Percentiles rank a stretch among this genome's conserved stretches.
These are phyloP conservation scores for Ambrosia trifida DNA, from an alignment of 129 eudicot species.

Conservation along the genomic window DNA sequence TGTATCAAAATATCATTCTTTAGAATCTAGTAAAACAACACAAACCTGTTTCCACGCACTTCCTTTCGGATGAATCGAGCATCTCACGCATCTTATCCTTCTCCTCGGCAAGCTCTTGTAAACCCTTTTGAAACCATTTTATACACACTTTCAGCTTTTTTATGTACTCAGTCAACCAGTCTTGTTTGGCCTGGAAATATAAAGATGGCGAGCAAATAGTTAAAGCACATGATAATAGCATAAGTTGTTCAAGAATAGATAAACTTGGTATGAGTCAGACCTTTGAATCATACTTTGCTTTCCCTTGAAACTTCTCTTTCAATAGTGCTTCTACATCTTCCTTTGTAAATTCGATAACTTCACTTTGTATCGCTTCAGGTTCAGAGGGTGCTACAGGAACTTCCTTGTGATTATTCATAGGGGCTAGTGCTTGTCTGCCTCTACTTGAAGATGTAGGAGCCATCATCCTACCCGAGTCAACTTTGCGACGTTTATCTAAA, in stretches of 20 bases:
- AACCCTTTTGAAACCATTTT: constrained; percentile 53
- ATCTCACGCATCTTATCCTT: constrained; percentile 38
- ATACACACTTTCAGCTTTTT: constrained; percentile 52
- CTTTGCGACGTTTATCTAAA: constrained; percentile 33
- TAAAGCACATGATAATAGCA: constrained; percentile 10
- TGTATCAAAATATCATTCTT: not conserved
- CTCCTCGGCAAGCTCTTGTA: constrained; percentile 42
- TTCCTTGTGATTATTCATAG: constrained; percentile 35
- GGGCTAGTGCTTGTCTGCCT: constrained; percentile 45
- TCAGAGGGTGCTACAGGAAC: constrained; percentile 34
- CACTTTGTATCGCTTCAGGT: constrained; percentile 40
- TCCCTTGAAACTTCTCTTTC: constrained; percentile 54
- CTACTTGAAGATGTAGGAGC: constrained; percentile 49
- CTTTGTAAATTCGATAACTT: constrained; percentile 45
- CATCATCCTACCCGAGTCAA: constrained; percentile 43
- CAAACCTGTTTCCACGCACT: constrained; percentile 44
- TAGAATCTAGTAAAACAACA: not conserved
- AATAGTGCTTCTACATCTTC: constrained; percentile 54
- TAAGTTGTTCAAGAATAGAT: not conserved
- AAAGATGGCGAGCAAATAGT: not conserved
- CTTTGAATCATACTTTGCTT: constrained; percentile 52
- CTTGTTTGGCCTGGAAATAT: constrained; percentile 42
- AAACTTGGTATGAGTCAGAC: constrained; percentile 28
- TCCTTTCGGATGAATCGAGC: constrained; percentile 47
- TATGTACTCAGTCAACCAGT: constrained; percentile 40